phyloP scores from a whole-genome alignment of 2,329 filamentous ascomycete genomes.

The Neonectria punicea region DNA sequence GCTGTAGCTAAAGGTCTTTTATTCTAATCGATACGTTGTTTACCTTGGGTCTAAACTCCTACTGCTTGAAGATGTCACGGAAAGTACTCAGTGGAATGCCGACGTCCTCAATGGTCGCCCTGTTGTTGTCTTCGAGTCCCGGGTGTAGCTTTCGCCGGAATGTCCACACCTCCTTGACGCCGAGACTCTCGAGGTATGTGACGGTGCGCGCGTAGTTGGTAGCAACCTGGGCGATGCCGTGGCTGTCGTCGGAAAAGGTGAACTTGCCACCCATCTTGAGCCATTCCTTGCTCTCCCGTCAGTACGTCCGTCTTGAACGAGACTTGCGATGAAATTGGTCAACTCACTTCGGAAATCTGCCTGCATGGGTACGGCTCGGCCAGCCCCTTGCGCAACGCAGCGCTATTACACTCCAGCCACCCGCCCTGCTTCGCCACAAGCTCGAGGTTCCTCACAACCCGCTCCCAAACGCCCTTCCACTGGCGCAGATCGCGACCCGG shows the following conservation, averaged over 20 bases:
- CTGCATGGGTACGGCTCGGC: slow-evolving; percentile 87
- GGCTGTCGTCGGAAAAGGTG: slow-evolving; percentile 94
- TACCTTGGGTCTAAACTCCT: background rate
- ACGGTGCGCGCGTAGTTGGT: slow-evolving; percentile 81
- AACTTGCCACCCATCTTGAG: slow-evolving; percentile 79
- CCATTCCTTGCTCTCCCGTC: slow-evolving; percentile 73
- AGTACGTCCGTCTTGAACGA: background rate
- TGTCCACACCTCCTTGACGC: slow-evolving; percentile 72
- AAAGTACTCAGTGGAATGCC: slow-evolving; percentile 56
- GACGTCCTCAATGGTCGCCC: slow-evolving; percentile 54
- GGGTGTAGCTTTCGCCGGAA: slow-evolving; percentile 53
- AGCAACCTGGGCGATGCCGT: slow-evolving; percentile 87
- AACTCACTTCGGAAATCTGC: slow-evolving; percentile 77
- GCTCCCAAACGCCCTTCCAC: slow-evolving; percentile 76
- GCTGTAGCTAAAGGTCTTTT: background rate
- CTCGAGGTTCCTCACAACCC: slow-evolving; percentile 77
- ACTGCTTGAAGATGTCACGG: slow-evolving; percentile 42
- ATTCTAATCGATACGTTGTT: background rate
- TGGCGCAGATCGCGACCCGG: slow-evolving; percentile 69
- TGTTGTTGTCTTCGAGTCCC: slow-evolving; percentile 42
- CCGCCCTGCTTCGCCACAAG: slow-evolving; percentile 79
- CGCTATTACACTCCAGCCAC: slow-evolving; percentile 89
- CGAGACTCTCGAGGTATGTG: slow-evolving; percentile 74
- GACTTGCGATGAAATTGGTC: slow-evolving; percentile 3
- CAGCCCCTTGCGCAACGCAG: slow-evolving; percentile 88